These are phyloP conservation scores for Arabidopsis lyrata DNA, from an alignment of 441 rosid genomes.

Conservation along the genomic window DNA sequence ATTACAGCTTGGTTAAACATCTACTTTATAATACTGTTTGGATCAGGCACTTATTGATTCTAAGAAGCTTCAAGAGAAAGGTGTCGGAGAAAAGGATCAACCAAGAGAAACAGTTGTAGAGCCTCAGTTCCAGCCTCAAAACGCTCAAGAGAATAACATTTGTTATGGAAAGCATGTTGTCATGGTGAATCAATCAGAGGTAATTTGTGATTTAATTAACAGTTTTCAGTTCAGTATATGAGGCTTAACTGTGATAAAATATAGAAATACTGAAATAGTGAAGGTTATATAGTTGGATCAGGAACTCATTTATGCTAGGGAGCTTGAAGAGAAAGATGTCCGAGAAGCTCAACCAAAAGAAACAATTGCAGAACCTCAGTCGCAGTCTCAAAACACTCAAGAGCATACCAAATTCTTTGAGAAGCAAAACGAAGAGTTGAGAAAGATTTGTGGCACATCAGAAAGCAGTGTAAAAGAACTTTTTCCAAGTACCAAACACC, in stretches of 20 bases:
- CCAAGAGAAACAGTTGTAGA: constrained; percentile 52
- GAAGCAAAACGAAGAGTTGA: constrained; percentile 60
- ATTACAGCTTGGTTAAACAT: background rate
- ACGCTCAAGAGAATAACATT: constrained; percentile 46
- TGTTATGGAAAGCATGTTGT: constrained; percentile 46
- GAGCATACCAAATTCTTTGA: constrained; percentile 47
- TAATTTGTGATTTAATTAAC: background rate
- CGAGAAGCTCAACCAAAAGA: constrained; percentile 48
- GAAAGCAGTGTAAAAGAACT: constrained; percentile 49
- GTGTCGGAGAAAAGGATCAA: constrained; percentile 50
- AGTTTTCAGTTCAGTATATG: constrained; percentile 37
- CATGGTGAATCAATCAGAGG: constrained; percentile 30
- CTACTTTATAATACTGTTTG: constrained; percentile 36
- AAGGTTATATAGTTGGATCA: constrained; percentile 69
- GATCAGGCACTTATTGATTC: constrained; percentile 60
- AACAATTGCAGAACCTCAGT: constrained; percentile 53
- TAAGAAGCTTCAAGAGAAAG: constrained; percentile 59
- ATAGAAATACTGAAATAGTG: constrained; percentile 53
- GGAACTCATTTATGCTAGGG: constrained; percentile 53
- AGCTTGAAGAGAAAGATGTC: constrained; percentile 54
- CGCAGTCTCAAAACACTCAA: constrained; percentile 49
- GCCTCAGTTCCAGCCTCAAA: constrained; percentile 51
- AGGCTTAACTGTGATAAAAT: constrained; percentile 48
- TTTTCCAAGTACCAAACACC: constrained; percentile 50
- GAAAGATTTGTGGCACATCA: constrained; percentile 48